These are phyloP conservation scores for Ophiostoma piceae DNA, from an alignment of 2,329 filamentous ascomycete genomes.

Conservation along the genomic window DNA sequence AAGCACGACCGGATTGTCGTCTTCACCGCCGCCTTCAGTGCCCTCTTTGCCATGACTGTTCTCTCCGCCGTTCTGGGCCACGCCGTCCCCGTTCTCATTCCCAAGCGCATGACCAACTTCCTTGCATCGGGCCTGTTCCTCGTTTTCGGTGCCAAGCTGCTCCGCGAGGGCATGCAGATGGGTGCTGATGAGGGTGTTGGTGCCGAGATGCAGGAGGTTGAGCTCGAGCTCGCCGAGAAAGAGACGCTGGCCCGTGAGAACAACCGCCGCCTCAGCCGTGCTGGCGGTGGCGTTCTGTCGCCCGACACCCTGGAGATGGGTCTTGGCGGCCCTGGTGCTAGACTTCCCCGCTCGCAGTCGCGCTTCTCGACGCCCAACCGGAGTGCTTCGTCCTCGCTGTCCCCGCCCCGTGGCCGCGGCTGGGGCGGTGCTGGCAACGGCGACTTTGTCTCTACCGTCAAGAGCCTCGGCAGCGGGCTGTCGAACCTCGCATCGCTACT, in stretches of 20 bases:
- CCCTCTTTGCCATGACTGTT: constrained; percentile 88
- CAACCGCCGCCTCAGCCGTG: constrained; percentile 57
- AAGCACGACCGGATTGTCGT: constrained; percentile 90
- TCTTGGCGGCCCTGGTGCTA: constrained; percentile 45
- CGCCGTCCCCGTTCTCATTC: constrained; percentile 81
- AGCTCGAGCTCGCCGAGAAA: constrained; percentile 88
- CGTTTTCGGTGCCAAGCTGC: constrained; percentile 77
- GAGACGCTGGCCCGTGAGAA: constrained; percentile 65
- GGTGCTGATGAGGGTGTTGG: constrained; percentile 81
- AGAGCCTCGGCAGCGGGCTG: constrained; percentile 55
- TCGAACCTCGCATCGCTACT: constrained; percentile 83
- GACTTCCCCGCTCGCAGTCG: constrained; percentile 67
- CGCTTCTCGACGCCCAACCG: constrained; percentile 75
- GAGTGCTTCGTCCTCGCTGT: constrained; percentile 75
- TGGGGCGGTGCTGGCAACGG: constrained; percentile 38
- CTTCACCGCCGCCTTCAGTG: constrained; percentile 89
- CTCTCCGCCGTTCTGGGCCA: constrained; percentile 90
- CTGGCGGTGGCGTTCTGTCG: constrained; percentile 44
- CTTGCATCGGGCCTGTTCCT: constrained; percentile 81
- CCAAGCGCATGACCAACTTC: constrained; percentile 85
- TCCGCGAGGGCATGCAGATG: constrained; percentile 86
- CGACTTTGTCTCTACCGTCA: constrained; percentile 49
- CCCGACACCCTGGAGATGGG: constrained; percentile 79
- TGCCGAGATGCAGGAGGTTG: constrained; percentile 98
- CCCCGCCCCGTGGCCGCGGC: constrained; percentile 55